Evolutionary conservation across 2,329 filamentous ascomycete species (phyloP).

Genomic region (Parafenestella ontariensis): DNA sequence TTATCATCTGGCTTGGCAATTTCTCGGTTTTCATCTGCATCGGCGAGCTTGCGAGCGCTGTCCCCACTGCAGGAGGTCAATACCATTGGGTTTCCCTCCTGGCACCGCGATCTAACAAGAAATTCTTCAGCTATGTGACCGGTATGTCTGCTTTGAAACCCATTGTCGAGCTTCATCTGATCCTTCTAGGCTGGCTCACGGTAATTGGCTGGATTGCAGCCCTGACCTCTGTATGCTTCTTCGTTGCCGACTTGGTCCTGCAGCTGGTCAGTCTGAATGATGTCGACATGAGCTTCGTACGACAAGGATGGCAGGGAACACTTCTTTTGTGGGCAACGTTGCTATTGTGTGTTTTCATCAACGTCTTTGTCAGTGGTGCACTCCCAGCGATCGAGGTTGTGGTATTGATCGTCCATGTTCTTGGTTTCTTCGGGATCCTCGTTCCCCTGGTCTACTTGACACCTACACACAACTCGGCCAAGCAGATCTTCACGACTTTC

Average conservation of each 20-base stretch:
- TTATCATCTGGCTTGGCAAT: constrained; percentile 48
- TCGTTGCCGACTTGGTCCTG: constrained; percentile 44
- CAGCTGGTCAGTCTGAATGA: constrained; percentile 49
- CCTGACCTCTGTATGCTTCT: constrained; percentile 46
- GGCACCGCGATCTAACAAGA: constrained; percentile 51
- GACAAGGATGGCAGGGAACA: constrained; percentile 59
- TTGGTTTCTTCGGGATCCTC: constrained; percentile 61
- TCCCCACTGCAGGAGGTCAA: constrained; percentile 50
- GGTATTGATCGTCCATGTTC: constrained; percentile 58
- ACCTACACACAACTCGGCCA: constrained; percentile 48
- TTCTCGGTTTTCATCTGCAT: constrained; percentile 48
- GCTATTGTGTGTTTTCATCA: constrained; percentile 52
- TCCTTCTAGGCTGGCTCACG: constrained; percentile 51
- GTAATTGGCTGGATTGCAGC: constrained; percentile 54
- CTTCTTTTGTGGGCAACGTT: constrained; percentile 57
- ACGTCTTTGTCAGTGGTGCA: constrained; percentile 55
- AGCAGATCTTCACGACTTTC: constrained; percentile 56
- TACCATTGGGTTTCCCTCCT: constrained; percentile 54
- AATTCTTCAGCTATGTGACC: constrained; percentile 55
- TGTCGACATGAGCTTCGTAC: constrained; percentile 44
- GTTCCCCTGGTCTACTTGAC: constrained; percentile 49
- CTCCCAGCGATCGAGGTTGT: constrained; percentile 59
- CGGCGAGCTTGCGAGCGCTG: constrained; percentile 48
- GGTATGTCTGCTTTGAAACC: constrained; percentile 20
- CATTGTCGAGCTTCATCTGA: constrained; percentile 12